Base-by-base conservation (phyloP, 2,329 filamentous ascomycete species). In the Cladosporium velox region DNA sequence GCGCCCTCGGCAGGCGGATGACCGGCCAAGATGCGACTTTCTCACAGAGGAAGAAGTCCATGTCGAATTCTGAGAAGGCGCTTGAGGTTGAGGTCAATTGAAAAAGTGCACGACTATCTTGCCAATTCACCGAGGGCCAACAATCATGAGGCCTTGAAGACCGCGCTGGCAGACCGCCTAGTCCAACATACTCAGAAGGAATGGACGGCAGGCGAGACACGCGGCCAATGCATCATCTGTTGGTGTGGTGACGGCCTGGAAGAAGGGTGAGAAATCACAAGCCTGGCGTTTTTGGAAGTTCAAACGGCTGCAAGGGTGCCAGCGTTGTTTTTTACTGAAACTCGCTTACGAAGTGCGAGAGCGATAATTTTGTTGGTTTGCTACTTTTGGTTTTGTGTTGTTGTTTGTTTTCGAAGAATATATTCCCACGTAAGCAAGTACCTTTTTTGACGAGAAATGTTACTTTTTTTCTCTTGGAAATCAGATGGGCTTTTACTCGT, bases 1-100 rank as follows among this genome's bases (percentile, higher is more conserved):
- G 93, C 67, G 93, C 93, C 26, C 87, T 97, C 65, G 90, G 90
- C 71, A 86, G 93, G 71, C 87, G 93, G 74, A 95, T 97, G 93
- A 90, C 87, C 32, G 82, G 91, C 71, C 93, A 97, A 79, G 93
- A 97, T 74, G 93, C 93, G 70, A 89, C 91, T 78, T 93, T 95
- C 85, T 88, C 90, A 18, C 64, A 41, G 30, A 62, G 59, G 59
- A 52, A 41, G 21, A 59, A 60, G 64, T 51, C 57, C 55, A 41
- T 52, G 26, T 28, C 26, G 10, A 59, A 44, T 15, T 38, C 34
- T 32, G 64, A 65, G 64, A 65, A 65, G 55, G 64, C 41, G n/a
- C 21, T 65, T 28, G 64, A 65, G 55, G 64, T 65, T 4, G 41
- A 65, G 44, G 64, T 65, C 0, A 59, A 59, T 35, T 65, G 63